These are phyloP conservation scores for Debaryomyces singareniensis DNA, from an alignment of 1,139 yeast species.

Conservation along the genomic window DNA sequence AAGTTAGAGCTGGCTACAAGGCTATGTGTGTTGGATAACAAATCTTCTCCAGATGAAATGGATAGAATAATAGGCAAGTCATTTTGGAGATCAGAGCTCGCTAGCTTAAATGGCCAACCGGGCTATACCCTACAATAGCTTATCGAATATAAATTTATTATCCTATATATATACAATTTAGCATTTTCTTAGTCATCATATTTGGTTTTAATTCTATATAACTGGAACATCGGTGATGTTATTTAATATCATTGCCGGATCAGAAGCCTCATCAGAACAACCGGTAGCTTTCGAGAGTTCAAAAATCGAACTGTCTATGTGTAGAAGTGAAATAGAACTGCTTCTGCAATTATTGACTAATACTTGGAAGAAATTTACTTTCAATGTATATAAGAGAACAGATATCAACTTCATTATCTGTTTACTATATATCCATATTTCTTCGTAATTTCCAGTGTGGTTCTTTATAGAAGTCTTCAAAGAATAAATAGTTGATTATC, in stretches of 20 bases:
- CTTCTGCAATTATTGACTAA: slow-evolving; percentile 31
- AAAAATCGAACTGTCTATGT: slow-evolving; percentile 32
- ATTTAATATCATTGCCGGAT: slow-evolving; percentile 15
- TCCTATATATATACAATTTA: too few species aligned
- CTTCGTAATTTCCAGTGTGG: too few species aligned
- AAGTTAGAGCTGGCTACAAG: slow-evolving; percentile 41
- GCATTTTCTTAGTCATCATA: too few species aligned
- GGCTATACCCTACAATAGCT: too few species aligned
- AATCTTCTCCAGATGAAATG: slow-evolving; percentile 26
- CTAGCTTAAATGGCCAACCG: too few species aligned
- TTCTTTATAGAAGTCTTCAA: too few species aligned
- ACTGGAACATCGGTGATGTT: slow-evolving; percentile 13
- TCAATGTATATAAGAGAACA: slow-evolving; percentile 29
- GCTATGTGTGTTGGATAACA: slow-evolving; percentile 40
- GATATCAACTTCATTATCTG: slow-evolving; percentile 12
- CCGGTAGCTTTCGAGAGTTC: slow-evolving; percentile 25
- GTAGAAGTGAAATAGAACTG: slow-evolving; percentile 25
- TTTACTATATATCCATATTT: too few species aligned
- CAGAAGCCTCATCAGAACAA: slow-evolving; percentile 16
- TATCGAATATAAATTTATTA: slow-evolving; percentile 1
- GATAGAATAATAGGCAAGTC: slow-evolving; percentile 29
- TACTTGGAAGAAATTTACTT: slow-evolving; percentile 32
- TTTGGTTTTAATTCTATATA: slow-evolving; percentile 2
- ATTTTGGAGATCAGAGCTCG: slow-evolving; percentile 29
- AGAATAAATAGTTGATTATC: too few species aligned